These are phyloP conservation scores for Mycena vulgaris DNA, from an alignment of 768 basidiomycete genomes.

Conservation along the genomic window DNA sequence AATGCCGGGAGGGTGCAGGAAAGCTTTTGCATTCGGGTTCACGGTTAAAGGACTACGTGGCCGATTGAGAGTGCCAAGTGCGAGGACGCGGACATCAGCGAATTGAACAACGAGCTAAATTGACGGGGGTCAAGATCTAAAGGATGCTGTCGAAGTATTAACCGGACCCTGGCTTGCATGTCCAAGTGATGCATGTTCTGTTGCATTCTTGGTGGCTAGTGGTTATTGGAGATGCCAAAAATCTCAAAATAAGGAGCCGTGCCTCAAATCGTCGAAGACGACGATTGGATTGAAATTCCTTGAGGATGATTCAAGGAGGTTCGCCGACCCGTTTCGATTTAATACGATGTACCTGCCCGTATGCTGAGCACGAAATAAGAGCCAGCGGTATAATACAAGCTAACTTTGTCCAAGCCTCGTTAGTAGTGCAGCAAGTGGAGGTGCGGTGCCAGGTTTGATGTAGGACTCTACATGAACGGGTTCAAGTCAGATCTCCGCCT, in stretches of 20 bases:
- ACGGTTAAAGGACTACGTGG: slow-evolving; percentile 70
- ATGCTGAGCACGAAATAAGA: slow-evolving; percentile 32
- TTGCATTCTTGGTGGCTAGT: slow-evolving; percentile 66
- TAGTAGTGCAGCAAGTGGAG: slow-evolving; percentile 77
- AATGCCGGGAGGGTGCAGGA: slow-evolving; percentile 81
- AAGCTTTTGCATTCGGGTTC: slow-evolving; percentile 77
- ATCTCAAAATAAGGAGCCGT: slow-evolving; percentile 37
- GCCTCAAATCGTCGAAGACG: slow-evolving; percentile 88
- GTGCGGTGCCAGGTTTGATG: slow-evolving; percentile 80
- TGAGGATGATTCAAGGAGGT: slow-evolving; percentile 77
- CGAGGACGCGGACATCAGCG: slow-evolving; percentile 80
- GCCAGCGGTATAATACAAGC: slow-evolving; percentile 36
- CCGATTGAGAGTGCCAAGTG: slow-evolving; percentile 74
- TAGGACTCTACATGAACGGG: slow-evolving; percentile 61
- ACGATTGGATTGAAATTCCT: slow-evolving; percentile 76
- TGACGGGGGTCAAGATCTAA: slow-evolving; percentile 7
- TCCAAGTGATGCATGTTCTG: slow-evolving; percentile 77
- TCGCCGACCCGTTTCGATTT: slow-evolving; percentile 83
- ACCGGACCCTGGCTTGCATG: slow-evolving; percentile 75
- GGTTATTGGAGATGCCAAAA: not conserved
- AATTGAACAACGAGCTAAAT: slow-evolving; percentile 77
- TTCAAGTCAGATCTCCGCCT: slow-evolving; percentile 29
- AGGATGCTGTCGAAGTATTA: slow-evolving; percentile 19
- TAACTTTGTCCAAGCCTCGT: slow-evolving; percentile 90
- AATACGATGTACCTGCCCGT: slow-evolving; percentile 76